phyloP scores from a whole-genome alignment of 768 basidiomycete genomes.

The Exidia glandulosa region DNA sequence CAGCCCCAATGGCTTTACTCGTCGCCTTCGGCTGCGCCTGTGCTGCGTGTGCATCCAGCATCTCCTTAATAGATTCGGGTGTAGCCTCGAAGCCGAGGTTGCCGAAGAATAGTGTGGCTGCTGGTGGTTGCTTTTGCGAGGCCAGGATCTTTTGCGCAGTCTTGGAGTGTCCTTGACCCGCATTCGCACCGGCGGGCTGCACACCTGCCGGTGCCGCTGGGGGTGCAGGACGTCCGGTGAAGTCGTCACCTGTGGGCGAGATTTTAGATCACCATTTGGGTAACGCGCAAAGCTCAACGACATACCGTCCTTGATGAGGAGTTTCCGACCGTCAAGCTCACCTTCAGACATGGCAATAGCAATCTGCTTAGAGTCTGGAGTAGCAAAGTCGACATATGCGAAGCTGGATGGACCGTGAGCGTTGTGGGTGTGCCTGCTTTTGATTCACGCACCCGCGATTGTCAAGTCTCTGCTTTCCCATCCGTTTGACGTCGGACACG shows the following conservation, averaged over 20 bases:
- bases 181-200: constrained; percentile 5
- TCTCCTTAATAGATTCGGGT: constrained; percentile 55
- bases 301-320: constrained; percentile 90
- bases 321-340: constrained; percentile 68
- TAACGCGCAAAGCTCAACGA: constrained; percentile 6
- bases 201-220: constrained; percentile 24
- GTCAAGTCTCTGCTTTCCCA: constrained; percentile 36
- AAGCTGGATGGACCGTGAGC: constrained; percentile 42
- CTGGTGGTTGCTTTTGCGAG: constrained; percentile 71
- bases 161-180: constrained; percentile 36
- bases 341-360: constrained; percentile 79
- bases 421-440: constrained; percentile 8
- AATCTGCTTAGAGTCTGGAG: constrained; percentile 54
- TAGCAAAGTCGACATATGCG: constrained; percentile 91
- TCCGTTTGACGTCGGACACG: constrained; percentile 18
- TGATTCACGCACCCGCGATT: constrained; percentile 63
- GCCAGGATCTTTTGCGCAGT: constrained; percentile 68
- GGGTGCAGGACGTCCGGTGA: constrained; percentile 52
- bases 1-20: constrained; percentile 10
- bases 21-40: constrained; percentile 20
- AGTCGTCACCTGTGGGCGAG: constrained; percentile 60
- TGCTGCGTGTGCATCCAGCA: constrained; percentile 57
- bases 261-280: constrained; percentile 3
- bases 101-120: constrained; percentile 82
- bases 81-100: constrained; percentile 90